Percentiles rank a stretch among this genome's conserved stretches.
These are phyloP conservation scores for Aphanomyces invadans DNA, from an alignment of 352 stramenopile genomes.

Conservation along the genomic window DNA sequence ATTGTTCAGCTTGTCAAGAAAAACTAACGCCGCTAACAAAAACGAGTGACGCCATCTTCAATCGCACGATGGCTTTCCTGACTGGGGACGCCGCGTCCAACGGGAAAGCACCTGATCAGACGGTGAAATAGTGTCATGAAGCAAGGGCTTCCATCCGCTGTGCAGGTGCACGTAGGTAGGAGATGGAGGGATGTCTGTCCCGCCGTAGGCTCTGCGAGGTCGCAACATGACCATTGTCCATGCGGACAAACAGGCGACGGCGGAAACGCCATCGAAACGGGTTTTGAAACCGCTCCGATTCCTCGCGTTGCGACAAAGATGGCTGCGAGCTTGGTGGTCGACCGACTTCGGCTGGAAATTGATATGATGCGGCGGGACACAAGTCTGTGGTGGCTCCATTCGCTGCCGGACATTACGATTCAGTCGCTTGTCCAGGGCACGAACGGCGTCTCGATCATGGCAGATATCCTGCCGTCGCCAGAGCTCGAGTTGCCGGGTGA, in stretches of 20 bases:
- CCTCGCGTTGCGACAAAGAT: background rate
- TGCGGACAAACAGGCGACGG: too few relatives aligned
- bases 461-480: background rate
- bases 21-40: conserved; percentile 49
- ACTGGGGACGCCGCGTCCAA: too few relatives aligned
- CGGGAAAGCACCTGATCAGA: too few relatives aligned
- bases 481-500: conserved; percentile 1
- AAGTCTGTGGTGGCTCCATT: background rate
- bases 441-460: background rate
- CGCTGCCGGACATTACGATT: background rate
- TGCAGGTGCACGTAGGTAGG: too few relatives aligned
- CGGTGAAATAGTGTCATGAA: too few relatives aligned
- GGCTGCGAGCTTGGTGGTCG: background rate
- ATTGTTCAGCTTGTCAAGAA: conserved; percentile 99
- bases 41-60: too few relatives aligned
- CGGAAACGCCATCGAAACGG: too few relatives aligned
- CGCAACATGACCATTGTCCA: too few relatives aligned
- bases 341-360: conserved; percentile 7
- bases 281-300: background rate
- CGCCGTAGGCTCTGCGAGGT: too few relatives aligned
- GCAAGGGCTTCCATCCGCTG: too few relatives aligned
- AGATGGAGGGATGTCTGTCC: too few relatives aligned
- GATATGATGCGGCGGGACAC: background rate
- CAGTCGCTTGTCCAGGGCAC: background rate
- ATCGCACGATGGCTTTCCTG: too few relatives aligned